phyloP scores from a whole-genome alignment of 177 flowering plant genomes.

The Tripterygium wilfordii region DNA sequence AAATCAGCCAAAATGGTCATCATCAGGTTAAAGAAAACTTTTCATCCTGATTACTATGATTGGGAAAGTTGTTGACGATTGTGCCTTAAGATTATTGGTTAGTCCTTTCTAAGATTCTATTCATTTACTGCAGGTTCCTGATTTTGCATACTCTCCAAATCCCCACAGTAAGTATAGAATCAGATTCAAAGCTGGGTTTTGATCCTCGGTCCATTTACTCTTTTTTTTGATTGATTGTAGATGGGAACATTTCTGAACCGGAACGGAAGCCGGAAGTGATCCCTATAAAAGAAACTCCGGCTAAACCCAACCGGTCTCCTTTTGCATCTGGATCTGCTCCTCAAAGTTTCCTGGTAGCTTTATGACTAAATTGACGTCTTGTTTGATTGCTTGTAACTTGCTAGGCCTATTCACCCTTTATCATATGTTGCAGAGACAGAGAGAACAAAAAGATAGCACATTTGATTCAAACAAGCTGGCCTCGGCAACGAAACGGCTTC shows the following conservation, averaged over 20 bases:
- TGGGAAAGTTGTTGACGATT: slow-evolving; percentile 5
- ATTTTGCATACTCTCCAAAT: slow-evolving; percentile 74
- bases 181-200: slow-evolving; percentile 12
- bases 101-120: slow-evolving; percentile 17
- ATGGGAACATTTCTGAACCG: slow-evolving; percentile 45
- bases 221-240: slow-evolving; percentile 26
- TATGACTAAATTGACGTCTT: no score
- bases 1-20: slow-evolving; percentile 51
- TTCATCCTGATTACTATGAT: not conserved
- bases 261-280: slow-evolving; percentile 42
- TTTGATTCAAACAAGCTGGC: slow-evolving; percentile 72
- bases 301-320: slow-evolving; percentile 35
- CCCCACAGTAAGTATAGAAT: slow-evolving; percentile 55
- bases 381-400: no score
- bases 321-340: slow-evolving; percentile 34
- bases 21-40: slow-evolving; percentile 54
- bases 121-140: slow-evolving; percentile 56
- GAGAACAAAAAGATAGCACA: slow-evolving; percentile 38
- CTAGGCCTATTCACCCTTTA: no score
- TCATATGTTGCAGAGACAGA: slow-evolving; percentile 65
- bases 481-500: slow-evolving; percentile 87
- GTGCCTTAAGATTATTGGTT: not conserved
- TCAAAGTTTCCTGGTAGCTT: slow-evolving; percentile 25
- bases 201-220: no score
- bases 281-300: slow-evolving; percentile 41